A percentile compares a stretch with the other conserved stretches of the same genome.
These are phyloP conservation scores for Pseudopyrenochaeta lycopersici DNA, from an alignment of 2,329 filamentous ascomycete species.

Conservation along the genomic window DNA sequence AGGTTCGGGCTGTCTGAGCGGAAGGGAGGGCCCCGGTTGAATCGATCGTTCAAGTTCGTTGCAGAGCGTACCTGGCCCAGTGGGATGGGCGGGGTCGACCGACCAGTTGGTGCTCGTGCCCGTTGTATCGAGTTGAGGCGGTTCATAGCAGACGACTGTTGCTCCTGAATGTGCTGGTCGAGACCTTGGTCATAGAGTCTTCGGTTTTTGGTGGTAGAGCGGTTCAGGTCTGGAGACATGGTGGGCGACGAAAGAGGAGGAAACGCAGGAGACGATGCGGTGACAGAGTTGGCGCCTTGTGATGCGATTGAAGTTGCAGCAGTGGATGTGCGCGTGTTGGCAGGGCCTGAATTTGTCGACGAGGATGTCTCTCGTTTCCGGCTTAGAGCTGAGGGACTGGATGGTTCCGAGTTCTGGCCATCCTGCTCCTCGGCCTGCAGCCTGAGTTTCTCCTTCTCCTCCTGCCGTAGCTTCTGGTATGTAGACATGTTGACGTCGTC, in stretches of 20 bases:
- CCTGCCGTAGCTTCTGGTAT: constrained; percentile 78
- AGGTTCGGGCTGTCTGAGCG: constrained; percentile 59
- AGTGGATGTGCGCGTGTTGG: constrained; percentile 76
- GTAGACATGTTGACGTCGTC: constrained; percentile 84
- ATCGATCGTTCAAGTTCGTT: constrained; percentile 59
- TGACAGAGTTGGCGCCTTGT: constrained; percentile 59
- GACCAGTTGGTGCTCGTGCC: constrained; percentile 57
- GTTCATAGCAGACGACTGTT: constrained; percentile 79
- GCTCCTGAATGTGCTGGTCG: constrained; percentile 80
- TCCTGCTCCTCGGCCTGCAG: constrained; percentile 48
- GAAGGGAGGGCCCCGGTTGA: constrained; percentile 49
- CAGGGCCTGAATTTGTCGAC: constrained; percentile 79
- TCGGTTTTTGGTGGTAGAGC: constrained; percentile 73
- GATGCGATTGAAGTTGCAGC: constrained; percentile 90
- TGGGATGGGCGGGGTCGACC: constrained; percentile 62
- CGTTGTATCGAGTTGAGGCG: constrained; percentile 81
- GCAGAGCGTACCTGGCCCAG: constrained; percentile 54
- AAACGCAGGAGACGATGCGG: constrained; percentile 41
- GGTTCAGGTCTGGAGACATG: constrained; percentile 60
- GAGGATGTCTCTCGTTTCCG: constrained; percentile 83
- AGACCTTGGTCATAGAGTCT: constrained; percentile 85
- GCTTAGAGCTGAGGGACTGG: constrained; percentile 67
- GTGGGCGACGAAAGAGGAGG: constrained; percentile 34
- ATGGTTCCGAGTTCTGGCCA: constrained; percentile 54
- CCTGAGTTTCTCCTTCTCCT: constrained; percentile 57